Conservation (phyloP, 768 basidiomycete genomes). For the Glaciozyma martinii region DNA sequence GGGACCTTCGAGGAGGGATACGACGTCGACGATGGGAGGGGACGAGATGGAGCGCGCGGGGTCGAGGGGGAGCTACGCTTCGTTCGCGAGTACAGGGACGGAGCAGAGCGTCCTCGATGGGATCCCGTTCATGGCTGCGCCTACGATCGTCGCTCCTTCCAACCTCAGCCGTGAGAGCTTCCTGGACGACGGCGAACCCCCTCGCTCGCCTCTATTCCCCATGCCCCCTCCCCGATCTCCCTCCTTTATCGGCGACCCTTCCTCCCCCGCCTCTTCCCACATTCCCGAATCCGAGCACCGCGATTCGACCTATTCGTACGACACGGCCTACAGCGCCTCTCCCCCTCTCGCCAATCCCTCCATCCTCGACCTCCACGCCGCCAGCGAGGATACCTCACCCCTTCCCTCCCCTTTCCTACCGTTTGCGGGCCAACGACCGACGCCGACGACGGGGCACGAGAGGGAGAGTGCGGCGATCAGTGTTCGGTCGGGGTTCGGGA, state of each 20-base stretch:
- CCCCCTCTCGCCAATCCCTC: neutral
- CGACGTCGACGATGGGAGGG: neutral
- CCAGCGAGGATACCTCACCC: conserved; percentile 9
- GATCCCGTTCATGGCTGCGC: conserved; percentile 26
- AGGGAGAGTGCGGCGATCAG: conserved; percentile 21
- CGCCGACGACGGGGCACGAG: neutral
- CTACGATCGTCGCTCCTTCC: conserved; percentile 1
- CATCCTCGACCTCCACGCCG: neutral
- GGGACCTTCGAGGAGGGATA: neutral
- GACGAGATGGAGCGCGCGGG: neutral
- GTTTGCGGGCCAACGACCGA: conserved; percentile 26
- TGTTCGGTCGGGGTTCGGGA: conserved; percentile 31
- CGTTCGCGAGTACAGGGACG: neutral
- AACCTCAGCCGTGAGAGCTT: neutral
- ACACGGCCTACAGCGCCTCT: neutral
- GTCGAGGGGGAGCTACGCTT: neutral
- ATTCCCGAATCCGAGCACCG: neutral
- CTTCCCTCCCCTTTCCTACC: conserved; percentile 31
- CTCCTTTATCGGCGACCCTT: neutral
- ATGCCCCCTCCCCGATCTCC: neutral
- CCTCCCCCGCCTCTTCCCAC: neutral
- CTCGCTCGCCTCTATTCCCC: neutral
- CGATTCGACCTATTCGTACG: neutral
- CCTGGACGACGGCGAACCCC: neutral
- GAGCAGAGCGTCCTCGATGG: conserved; percentile 27